Evolutionary conservation across 352 stramenopile genomes (phyloP), one percentile per base, ranked within the genome.

Genomic region (Pythium guiyangense): DNA sequence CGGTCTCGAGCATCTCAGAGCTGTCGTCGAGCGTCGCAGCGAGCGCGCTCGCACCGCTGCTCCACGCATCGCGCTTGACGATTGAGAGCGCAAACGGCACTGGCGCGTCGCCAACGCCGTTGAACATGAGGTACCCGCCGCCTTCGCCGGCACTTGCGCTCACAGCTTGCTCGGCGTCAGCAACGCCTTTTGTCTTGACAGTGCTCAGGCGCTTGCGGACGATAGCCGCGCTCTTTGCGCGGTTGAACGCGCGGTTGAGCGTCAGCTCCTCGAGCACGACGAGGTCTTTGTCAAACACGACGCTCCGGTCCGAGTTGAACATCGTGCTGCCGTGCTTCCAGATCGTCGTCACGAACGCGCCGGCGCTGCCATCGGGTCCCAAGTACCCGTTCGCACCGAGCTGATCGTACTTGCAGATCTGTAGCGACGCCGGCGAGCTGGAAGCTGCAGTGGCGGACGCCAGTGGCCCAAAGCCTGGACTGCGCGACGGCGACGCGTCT

Each of bases 81-180:
- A 90, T 84, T 27, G 79, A 88, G 26, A 94, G 57, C 0, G 79
- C 78, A 27, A 94, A 88, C 12, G 79, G 80, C 44, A 94, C 84
- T 0, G 84, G 84, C 9, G 84, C 84, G 59, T 94, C 84, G 6
- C 84, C 84, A 25, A 94, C 70, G 47, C 84, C 84, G 40, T 94
- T 92, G 47, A 90, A 94, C 84, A 94, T 94, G 20, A 94, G 58
- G 59, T 94, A 94, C 0, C 84, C 84, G 22, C 84, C 81, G 29
- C 82, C 79, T 52, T 84, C 71, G 15, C 70, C 72, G n/a, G 63
- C 65, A 51, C 59, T 70, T 47, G 61, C 68, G 18, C 75, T 67
- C 42, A 71, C 71, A 44, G 72, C 66, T 3, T 22, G 42, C 42
- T 37, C 31, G 61, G 77, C 64, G 14, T 71, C 67, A 34, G 65